Evolutionary conservation across 1,139 yeast genomes (phyloP), one percentile per base, ranked within the genome.

Genomic region (Blastobotrys malaysiensis): DNA sequence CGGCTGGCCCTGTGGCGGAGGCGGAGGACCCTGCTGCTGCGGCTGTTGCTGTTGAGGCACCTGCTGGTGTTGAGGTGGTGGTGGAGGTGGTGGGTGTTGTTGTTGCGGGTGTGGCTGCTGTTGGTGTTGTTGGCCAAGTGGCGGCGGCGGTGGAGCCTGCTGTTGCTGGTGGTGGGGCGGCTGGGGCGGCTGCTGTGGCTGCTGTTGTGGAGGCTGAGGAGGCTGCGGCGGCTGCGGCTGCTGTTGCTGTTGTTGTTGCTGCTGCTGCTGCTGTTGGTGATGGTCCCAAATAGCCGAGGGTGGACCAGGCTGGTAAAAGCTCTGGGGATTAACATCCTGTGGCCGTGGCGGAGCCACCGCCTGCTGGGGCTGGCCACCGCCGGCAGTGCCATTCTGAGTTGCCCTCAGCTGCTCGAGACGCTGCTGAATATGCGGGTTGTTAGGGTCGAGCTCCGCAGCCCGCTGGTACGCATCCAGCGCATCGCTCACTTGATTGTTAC

Each of bases 391-490:
- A 63, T 83, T 85, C 71, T 85, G 89, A 66, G 82, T 82, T 64
- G 83, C 83, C 45, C 75, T 82, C 67, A 93, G 77, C 64, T 90
- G 95, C 63, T 90, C 95, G 64, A 93, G 79, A 63, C 99, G 81
- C 50, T 93, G 91, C 73, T 89, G 90, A 65, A 93, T 93, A 71
- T 91, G 98, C 51, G 95, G 90, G 69, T 93, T 91, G 57, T 83
- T 86, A 36, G 99, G 98, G 69, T 93, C 98, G 63, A 93, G 81
- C 56, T 96, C 83, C 53, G 95, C 96, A 5, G 99, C 99, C 62
- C 95, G 95, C 66, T 89, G 86, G 70, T 93, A 93, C 7, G 99
- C 99, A 72, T 93, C 98, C 61, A 93, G 76, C 1, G 99, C 99
- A 69, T 93, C 99, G 59, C 85, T 81, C 57, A 91, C 81, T 73